phyloP scores from a whole-genome alignment of 2,329 filamentous ascomycete species.

The Exophiala spinifera region DNA sequence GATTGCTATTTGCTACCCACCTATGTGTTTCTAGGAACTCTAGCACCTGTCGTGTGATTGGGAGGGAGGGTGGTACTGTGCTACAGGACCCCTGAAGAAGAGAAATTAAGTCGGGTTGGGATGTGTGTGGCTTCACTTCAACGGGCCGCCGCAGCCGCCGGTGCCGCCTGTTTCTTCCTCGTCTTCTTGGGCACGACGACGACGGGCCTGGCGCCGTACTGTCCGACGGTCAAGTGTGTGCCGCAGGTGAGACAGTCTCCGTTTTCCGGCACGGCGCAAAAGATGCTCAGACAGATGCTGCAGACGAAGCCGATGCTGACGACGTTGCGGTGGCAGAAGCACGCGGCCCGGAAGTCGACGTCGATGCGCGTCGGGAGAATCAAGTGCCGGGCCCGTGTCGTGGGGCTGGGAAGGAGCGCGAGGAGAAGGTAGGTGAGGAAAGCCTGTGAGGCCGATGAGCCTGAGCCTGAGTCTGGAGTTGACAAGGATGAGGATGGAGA shows the following conservation, averaged over 20 bases:
- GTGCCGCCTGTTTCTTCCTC: conserved; percentile 67
- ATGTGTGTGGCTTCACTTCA: too few relatives aligned
- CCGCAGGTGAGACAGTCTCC: conserved; percentile 80
- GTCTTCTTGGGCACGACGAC: conserved; percentile 62
- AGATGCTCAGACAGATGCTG: conserved; percentile 93
- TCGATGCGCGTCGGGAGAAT: conserved; percentile 77
- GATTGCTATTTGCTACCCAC: too few relatives aligned
- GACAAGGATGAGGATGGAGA: too few relatives aligned
- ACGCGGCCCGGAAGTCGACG: conserved; percentile 96
- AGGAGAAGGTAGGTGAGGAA: conserved; percentile 93
- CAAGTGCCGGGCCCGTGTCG: conserved; percentile 58
- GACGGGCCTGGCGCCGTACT: conserved; percentile 60
- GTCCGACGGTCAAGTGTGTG: conserved; percentile 70
- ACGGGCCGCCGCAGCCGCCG: background rate
- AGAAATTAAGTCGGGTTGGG: too few relatives aligned
- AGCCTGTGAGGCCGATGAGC: conserved; percentile 61
- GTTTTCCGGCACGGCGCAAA: conserved; percentile 65
- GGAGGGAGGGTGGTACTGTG: too few relatives aligned
- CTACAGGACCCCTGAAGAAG: too few relatives aligned
- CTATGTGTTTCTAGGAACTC: too few relatives aligned
- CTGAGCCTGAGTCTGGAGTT: too few relatives aligned
- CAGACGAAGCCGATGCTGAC: conserved; percentile 94
- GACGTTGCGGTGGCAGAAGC: conserved; percentile 90
- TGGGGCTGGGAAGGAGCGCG: conserved; percentile 75
- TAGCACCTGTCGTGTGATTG: too few relatives aligned